Evolutionary conservation across 805 yeast genomes (phyloP), one percentile per base, ranked within the genome.

Genomic region (Spathaspora sp.): DNA sequence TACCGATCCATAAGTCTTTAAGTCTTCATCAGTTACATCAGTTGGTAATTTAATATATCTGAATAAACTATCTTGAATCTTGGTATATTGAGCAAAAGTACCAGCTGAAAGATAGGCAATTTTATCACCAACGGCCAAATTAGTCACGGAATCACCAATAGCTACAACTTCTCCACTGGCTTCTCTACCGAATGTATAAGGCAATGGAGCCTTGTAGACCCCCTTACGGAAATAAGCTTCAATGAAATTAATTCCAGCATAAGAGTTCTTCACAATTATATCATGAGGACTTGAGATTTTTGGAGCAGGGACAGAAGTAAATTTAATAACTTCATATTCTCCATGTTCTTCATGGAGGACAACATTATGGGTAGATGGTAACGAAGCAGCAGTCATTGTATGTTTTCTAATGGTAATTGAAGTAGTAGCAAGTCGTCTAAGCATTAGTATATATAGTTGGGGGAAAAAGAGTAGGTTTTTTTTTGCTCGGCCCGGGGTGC

Each of bases 201-300:
- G 97, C 31, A 61, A 55, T 46, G 69, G 63, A 12, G 74, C 60
- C 7, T 89, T 87, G 62, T 92, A 92, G 5, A 86, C 60, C 4
- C 97, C 97, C 48, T 72, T 79, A 62, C 97, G 80, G 73, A 87
- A 89, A 69, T 91, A 92, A 3, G 83, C 75, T 61, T 92, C 97
- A 57, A 90, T 86, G 72, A 80, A 87, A 60, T 90, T 90, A 60
- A 90, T 72, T 32, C 98, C 98, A 11, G 91, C 77, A 59, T 80
- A 90, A 50, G 73, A 76, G 75, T 87, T 88, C 68, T 86, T 85
- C 62, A 92, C 75, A 46, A 92, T 72, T 10, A 92, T 63, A 54
- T 89, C 89, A 28, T 55, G 52, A 49, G 77, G 73, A 2, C 73
- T 76, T 5, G 69, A 63, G 49, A 86, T 73, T 44, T 69, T 63